Evolutionary conservation across 176 grass and related monocot species (phyloP), one percentile per base, ranked within the genome.

Genomic region (Phoenix dactylifera): DNA sequence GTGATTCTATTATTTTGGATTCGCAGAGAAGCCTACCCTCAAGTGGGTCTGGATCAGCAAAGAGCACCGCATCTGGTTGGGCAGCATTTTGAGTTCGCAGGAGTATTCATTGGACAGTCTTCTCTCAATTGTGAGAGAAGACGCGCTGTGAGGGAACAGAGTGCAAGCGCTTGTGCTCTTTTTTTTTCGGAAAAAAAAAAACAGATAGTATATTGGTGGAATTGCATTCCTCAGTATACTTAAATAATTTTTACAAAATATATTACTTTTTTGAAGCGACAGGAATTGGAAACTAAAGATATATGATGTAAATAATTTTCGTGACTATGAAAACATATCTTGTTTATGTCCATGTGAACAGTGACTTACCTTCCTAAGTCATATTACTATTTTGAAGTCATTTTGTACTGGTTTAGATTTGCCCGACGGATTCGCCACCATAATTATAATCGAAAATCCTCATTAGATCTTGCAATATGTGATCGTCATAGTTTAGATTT

Each of bases 1-100:
- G n/a, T 4, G 16, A 23, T 63, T 59, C 58, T 48, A 51, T 25
- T 62, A 67, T 73, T 15, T 74, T 6, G 76, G 54, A 52, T 74
- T 70, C 15, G 0, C 87, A 98, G 94, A 74, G 76, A 85, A 92
- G 66, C 76, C 64, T 98, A 60, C 94, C 94, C 32, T 78, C 84
- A 0, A 60, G 79, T 4, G 75, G 80, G 55, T 55, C 64, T 2
- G 85, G 72, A 51, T 76, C 83, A 75, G 71, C 76, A 32, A 98
- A 92, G 76, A 74, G 67, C 77, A 76, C 94, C 4, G 87, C 87
- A 71, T 81, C 94, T 50, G 94, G 94, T 68, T 98, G 94, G 94
- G 94, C 94, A 10, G 88, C 88, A 74, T 98, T 98, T 85, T 98
- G 74, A 98, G 30, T 30, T 50, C 26, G 10, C n/a, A 18, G 9